Evolutionary conservation across 805 yeast species (phyloP).

Genomic region (Cyberlindnera euphorbiae): DNA sequence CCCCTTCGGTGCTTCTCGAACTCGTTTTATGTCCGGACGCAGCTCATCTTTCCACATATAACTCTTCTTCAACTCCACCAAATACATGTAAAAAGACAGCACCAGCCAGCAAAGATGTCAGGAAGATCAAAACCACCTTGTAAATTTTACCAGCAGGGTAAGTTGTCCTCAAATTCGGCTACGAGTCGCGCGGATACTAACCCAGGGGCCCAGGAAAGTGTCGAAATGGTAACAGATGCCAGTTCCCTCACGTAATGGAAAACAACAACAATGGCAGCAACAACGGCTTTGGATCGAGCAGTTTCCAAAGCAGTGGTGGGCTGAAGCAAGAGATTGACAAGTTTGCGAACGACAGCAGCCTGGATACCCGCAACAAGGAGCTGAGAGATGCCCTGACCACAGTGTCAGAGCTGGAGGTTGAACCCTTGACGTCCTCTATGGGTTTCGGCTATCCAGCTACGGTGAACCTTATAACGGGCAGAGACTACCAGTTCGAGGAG

Average conservation of each 20-base stretch:
- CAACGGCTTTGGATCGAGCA: not conserved
- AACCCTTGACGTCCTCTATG: constrained; percentile 35
- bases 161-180: not conserved
- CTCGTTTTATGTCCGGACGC: not conserved
- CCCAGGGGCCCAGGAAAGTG: constrained; percentile 27
- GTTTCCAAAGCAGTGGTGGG: not conserved
- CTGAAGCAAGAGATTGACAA: constrained; percentile 3
- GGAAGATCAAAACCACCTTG: constrained; percentile 33
- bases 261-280: constrained; percentile 9
- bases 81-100: no score
- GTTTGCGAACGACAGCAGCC: constrained; percentile 1
- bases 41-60: no score
- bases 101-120: constrained; percentile 23
- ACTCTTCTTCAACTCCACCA: not conserved
- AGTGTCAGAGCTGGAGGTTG: constrained; percentile 22
- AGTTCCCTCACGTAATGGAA: constrained; percentile 36
- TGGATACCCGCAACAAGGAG: constrained; percentile 26
- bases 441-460: constrained; percentile 46
- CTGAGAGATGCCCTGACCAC: constrained; percentile 23
- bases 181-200: not conserved
- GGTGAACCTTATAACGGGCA: constrained; percentile 41
- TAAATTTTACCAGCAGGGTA: constrained; percentile 38
- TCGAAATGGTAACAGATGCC: constrained; percentile 38
- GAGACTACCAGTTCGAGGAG: constrained; percentile 55
- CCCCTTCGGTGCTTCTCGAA: not conserved